These are phyloP conservation scores for Capsicum baccatum DNA, from an alignment of 257 asterid species.

Conservation along the genomic window DNA sequence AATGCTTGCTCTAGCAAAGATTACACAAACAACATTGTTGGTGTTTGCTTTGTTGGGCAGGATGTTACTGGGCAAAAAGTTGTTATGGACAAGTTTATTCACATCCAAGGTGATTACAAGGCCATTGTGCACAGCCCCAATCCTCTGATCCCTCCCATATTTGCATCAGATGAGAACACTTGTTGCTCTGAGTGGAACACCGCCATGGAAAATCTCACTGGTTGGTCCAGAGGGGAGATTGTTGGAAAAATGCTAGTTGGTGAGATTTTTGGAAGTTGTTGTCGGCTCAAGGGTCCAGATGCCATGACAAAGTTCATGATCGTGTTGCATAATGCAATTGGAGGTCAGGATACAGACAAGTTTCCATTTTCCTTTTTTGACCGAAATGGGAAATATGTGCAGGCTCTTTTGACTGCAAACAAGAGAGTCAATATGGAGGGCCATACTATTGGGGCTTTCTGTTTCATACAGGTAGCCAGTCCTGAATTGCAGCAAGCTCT, in stretches of 20 bases:
- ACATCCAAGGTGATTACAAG: slow-evolving; percentile 88
- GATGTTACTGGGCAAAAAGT: slow-evolving; percentile 84
- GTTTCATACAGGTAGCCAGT: slow-evolving; percentile 83
- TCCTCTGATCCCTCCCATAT: slow-evolving; percentile 91
- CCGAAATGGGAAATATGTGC: slow-evolving; percentile 68
- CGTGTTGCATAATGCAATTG: slow-evolving; percentile 77
- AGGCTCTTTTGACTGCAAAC: slow-evolving; percentile 77
- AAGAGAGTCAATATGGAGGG: slow-evolving; percentile 80
- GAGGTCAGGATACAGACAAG: slow-evolving; percentile 73
- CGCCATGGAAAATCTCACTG: slow-evolving; percentile 91
- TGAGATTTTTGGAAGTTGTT: slow-evolving; percentile 77
- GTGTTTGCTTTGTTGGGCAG: slow-evolving; percentile 93
- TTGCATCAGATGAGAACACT: slow-evolving; percentile 85
- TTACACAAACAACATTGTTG: slow-evolving; percentile 68
- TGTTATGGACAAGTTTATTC: slow-evolving; percentile 88
- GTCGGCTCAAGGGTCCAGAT: slow-evolving; percentile 77
- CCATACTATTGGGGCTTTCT: slow-evolving; percentile 78
- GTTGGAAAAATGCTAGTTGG: slow-evolving; percentile 83
- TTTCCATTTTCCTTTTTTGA: slow-evolving; percentile 69
- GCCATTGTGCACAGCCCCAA: slow-evolving; percentile 89
- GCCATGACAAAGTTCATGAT: slow-evolving; percentile 79
- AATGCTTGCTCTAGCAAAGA: slow-evolving; percentile 97
- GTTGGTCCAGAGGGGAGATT: slow-evolving; percentile 76
- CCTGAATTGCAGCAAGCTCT: slow-evolving; percentile 71
- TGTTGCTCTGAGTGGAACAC: slow-evolving; percentile 94